Conservation (phyloP, 352 stramenopile species). For the Phytophthora pistaciae region DNA sequence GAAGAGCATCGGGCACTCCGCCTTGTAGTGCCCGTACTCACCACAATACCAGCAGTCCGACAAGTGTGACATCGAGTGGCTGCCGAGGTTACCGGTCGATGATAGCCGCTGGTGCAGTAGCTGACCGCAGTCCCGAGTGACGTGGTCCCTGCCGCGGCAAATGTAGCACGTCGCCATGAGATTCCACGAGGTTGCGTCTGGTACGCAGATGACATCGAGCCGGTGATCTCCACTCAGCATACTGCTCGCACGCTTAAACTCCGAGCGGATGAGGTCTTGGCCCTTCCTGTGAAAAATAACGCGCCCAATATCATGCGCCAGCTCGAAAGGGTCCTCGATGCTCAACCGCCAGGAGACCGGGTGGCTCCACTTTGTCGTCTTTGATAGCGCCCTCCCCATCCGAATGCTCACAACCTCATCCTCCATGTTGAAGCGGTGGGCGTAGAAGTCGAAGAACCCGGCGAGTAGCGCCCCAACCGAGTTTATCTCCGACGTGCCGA, state of each 20-base stretch:
- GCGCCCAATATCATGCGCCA: constrained; percentile 79
- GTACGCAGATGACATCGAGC: constrained; percentile 62
- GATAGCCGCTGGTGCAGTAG: constrained; percentile 32
- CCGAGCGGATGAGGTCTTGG: constrained; percentile 62
- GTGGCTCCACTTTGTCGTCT: constrained; percentile 79
- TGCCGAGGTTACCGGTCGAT: constrained; percentile 5
- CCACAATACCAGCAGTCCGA: constrained; percentile 87
- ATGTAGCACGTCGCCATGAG: constrained; percentile 70
- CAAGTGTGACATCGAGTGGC: constrained; percentile 31
- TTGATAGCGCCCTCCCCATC: constrained; percentile 65
- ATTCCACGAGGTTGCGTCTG: constrained; percentile 62
- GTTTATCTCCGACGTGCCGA: constrained; percentile 75
- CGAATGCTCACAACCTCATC: constrained; percentile 95
- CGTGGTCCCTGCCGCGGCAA: constrained; percentile 58
- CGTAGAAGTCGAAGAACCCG: constrained; percentile 98
- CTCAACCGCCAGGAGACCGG: constrained; percentile 78
- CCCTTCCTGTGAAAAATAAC: constrained; percentile 82
- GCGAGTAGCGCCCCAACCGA: constrained; percentile 93
- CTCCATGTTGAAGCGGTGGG: constrained; percentile 95
- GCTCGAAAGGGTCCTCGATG: constrained; percentile 90
- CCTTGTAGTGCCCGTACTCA: constrained; percentile 77
- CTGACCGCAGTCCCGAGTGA: constrained; percentile 63
- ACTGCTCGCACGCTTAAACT: constrained; percentile 72
- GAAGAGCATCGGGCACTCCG: constrained; percentile 73
- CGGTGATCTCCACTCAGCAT: constrained; percentile 55